phyloP scores from a whole-genome alignment of 345 rosid genomes.

The Rhizophora mangle region DNA sequence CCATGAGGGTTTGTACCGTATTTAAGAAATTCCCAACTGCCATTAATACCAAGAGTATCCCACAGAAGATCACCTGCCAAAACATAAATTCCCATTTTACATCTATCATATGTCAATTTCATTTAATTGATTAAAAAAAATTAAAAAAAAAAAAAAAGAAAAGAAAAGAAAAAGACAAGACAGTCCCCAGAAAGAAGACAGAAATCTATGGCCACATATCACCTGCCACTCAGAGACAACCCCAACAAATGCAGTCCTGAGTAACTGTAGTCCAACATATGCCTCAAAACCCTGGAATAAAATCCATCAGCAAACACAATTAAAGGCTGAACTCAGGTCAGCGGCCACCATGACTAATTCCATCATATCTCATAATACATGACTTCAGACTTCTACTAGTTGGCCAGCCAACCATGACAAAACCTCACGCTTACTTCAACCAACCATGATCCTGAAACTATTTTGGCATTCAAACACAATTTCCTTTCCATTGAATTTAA shows the following conservation, averaged over 20 bases:
- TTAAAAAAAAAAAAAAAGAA: neutral
- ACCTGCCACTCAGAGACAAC: slow-evolving; percentile 96
- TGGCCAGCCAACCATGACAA: neutral
- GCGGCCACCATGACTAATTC: neutral
- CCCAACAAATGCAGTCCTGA: slow-evolving; percentile 68
- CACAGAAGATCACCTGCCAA: slow-evolving; percentile 77
- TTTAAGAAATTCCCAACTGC: slow-evolving; percentile 87
- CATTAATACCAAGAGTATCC: slow-evolving; percentile 81
- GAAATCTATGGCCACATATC: neutral
- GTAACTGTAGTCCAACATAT: slow-evolving; percentile 80
- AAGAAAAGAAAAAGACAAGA: neutral
- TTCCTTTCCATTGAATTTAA: neutral
- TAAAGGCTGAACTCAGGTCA: neutral
- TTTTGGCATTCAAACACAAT: neutral
- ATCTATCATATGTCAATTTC: neutral
- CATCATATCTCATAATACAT: neutral
- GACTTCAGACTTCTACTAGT: too few relatives aligned
- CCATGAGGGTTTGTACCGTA: slow-evolving; percentile 74
- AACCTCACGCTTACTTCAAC: neutral
- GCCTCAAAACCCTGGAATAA: slow-evolving; percentile 83
- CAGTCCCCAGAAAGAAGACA: neutral
- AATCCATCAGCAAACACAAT: slow-evolving; percentile 13
- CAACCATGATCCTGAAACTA: neutral
- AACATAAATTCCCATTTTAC: slow-evolving; percentile 11
- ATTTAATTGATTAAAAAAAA: neutral